A percentile compares a stretch with the other conserved stretches of the same genome.
Evolutionary conservation across 345 rosid genomes (phyloP).

Genomic region (Barbarea vulgaris): DNA sequence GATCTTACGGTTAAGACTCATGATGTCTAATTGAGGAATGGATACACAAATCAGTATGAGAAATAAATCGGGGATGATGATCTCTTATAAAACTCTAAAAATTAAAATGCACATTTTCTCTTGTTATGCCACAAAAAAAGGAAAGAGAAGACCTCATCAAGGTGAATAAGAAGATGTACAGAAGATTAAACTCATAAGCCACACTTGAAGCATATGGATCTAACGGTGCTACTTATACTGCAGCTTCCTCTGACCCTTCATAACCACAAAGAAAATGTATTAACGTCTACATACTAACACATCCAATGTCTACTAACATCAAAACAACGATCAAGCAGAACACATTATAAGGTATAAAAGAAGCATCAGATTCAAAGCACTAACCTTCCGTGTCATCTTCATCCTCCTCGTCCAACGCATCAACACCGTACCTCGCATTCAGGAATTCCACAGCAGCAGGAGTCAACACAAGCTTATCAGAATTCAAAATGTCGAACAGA

Average conservation of each 20-base stretch:
- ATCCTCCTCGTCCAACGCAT: slow-evolving; percentile 46
- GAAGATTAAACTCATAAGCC: slow-evolving; percentile 30
- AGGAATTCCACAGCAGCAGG: slow-evolving; percentile 69
- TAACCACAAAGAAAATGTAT: not conserved
- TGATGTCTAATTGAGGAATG: not conserved
- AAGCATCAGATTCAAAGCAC: not conserved
- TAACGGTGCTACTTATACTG: not conserved
- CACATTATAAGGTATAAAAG: not conserved
- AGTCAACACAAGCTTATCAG: slow-evolving; percentile 80
- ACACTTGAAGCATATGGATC: not conserved
- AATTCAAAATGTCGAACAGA: slow-evolving; percentile 82
- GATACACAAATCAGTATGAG: not conserved
- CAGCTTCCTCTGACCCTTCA: slow-evolving; percentile 35
- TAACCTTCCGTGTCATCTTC: slow-evolving; percentile 58
- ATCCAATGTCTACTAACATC: not conserved
- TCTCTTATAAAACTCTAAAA: slow-evolving; percentile 9
- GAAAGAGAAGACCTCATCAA: slow-evolving; percentile 15
- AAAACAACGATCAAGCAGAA: not conserved
- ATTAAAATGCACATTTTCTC: slow-evolving; percentile 26
- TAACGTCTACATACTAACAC: slow-evolving; percentile 10
- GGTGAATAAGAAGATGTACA: not conserved
- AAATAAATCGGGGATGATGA: not conserved
- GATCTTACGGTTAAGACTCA: not conserved
- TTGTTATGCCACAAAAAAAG: slow-evolving; percentile 27
- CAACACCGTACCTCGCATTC: slow-evolving; percentile 76